Base-by-base conservation (phyloP, 2,329 filamentous ascomycete genomes). In the Fusarium abutilonis region DNA sequence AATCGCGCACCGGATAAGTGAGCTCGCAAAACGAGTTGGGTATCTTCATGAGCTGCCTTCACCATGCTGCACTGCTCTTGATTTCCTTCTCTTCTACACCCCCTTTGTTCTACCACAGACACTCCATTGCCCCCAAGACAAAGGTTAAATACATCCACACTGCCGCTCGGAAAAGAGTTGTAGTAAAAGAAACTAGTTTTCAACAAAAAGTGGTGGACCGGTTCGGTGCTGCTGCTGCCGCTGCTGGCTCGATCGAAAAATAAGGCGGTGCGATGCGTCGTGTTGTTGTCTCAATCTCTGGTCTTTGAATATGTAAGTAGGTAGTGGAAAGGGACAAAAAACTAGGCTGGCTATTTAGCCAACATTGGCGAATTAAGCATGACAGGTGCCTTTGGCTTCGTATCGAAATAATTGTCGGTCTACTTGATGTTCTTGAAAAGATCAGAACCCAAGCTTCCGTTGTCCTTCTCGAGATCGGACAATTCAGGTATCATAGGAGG, bases 401-500 rank as follows among this genome's bases (percentile, higher is more conserved):
- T 29, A 34, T 61, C 62, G 41, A 43, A 52, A 40, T 40, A 41
- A 28, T 49, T 15, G 46, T 60, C 35, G 41, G 36, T 53, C 75
- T 78, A 86, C 70, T 84, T 84, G 72, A 87, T 86, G 61, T 82
- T 79, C 70, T 85, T 86, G 73, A 87, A 87, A 31, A 87, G 74
- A 60, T 86, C 83, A 56, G 75, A 73, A 46, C 83, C 83, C 29
- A 84, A 74, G 52, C 75, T 76, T 39, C 76, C 78, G 7, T 79
- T 77, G 38, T 83, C 78, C 52, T 81, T 79, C 66, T 84, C 79
- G 52, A 86, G 76, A 44, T 81, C 78, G 67, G 74, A 78, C 45
- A 87, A 76, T 70, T 87, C 84, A 17, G 85, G 85, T 46, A 87
- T 86, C 83, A 83, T 86, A 21, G 85, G 85, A 34, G 85, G 83